Base-by-base conservation (phyloP, 768 basidiomycete species). In the Scleroderma bovista region DNA sequence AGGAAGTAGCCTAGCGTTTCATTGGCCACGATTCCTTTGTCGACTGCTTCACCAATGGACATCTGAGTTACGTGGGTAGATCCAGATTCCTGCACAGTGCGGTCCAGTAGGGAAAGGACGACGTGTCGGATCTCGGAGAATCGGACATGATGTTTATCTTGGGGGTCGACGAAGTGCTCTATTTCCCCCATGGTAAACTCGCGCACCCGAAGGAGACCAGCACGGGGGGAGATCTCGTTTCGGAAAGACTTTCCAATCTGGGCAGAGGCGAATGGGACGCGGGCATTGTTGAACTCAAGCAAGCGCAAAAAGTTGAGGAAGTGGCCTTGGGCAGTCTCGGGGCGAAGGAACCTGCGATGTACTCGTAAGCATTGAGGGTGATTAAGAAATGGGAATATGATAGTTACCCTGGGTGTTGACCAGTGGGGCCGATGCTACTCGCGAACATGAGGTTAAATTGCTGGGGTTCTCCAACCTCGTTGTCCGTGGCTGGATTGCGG, bases 141-240 rank as follows among this genome's bases (percentile, higher is more conserved):
- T n/a, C 83, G 79, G 22, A 77, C 72, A 69, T 98, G 96, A 6
- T 68, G 71, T 73, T 98, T 99, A 73, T 96, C 84, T 38, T 78
- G 77, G 13, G 96, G 96, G 74, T 98, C 96, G 58, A 99, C 96
- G 56, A 75, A 99, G 73, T 99, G 96, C 71, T 99, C 96, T 64
- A 99, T 96, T 74, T 99, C 96, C 41, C 93, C 96, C 95, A 98
- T 96, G 11, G 92, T 96, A 73, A 98, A 99, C 68, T 99, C 96
- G 57, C 95, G 89, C 29, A 98, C 95, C 53, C 96, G 93, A 42
- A 99, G 79, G 36, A 99, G 78, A 47, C 96, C 96, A 34, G 94
- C 92, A 49, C 93, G 88, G 13, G 96, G 96, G 0, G 93, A 94
- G 58, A 99, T 98, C 67, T 98, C 96, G 66, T 99, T 99, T 46